Percentiles rank a stretch among this genome's conserved stretches.
Conservation (phyloP, 2,329 filamentous ascomycete species). For the Neospermospora avenae region DNA sequence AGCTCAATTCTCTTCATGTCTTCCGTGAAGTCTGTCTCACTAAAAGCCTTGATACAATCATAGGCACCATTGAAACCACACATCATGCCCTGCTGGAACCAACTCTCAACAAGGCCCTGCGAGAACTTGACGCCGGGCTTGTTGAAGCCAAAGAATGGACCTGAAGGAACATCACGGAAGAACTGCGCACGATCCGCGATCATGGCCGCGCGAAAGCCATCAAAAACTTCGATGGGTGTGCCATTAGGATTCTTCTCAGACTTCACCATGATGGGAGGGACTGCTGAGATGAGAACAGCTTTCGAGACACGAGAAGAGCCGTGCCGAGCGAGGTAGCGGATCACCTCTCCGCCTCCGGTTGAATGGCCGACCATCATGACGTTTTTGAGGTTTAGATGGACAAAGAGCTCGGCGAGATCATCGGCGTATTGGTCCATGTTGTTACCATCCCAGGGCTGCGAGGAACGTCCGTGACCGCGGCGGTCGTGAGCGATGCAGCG, state of each 20-base stretch:
- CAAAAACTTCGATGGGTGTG: conserved; percentile 37
- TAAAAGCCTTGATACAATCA: conserved; percentile 41
- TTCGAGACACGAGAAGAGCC: conserved; percentile 39
- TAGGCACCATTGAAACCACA: conserved; percentile 39
- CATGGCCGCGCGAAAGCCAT: conserved; percentile 39
- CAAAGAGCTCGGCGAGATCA: conserved; percentile 38
- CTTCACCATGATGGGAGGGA: conserved; percentile 38
- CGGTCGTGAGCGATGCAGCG: conserved; percentile 39
- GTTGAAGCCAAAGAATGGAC: conserved; percentile 39
- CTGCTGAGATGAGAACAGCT: conserved; percentile 39
- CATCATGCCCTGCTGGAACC: conserved; percentile 41
- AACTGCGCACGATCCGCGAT: conserved; percentile 36
- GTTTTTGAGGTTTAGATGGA: conserved; percentile 36
- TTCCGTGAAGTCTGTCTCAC: conserved; percentile 41
- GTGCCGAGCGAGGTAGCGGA: conserved; percentile 36
- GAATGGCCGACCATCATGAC: conserved; percentile 40
- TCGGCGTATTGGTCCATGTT: conserved; percentile 41
- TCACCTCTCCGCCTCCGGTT: conserved; percentile 42
- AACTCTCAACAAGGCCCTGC: conserved; percentile 39
- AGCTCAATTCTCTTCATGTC: conserved; percentile 40
- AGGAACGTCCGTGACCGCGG: conserved; percentile 40
- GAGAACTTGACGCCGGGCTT: conserved; percentile 31
- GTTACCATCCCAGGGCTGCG: conserved; percentile 40
- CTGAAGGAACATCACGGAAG: conserved; percentile 37
- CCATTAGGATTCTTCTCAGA: conserved; percentile 37